Evolutionary conservation across 139 green algal species (phyloP), one percentile per base, ranked within the genome.

Genomic region (Chlorella sorokiniana): DNA sequence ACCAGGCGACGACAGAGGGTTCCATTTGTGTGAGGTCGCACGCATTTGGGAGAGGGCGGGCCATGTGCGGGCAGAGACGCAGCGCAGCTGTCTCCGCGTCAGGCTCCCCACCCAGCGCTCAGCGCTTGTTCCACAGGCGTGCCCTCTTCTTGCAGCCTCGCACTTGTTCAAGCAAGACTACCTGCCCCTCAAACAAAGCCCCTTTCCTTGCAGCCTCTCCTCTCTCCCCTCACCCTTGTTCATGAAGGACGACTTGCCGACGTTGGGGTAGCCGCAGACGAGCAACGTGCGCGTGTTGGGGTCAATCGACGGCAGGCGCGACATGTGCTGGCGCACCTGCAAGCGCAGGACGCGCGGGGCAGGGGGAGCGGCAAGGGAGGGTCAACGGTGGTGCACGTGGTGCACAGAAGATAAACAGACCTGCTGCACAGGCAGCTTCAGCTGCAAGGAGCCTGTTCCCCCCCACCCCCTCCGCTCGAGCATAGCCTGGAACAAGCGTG

Each of bases 221-320:
- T 38, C 67, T 38, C 38, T 4, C 1, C 33, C 4, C 86, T 54
- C 67, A 96, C 88, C 79, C 78, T 95, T 96, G 91, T 99, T 99
- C 92, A 99, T 97, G 90, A 99, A 97, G 85, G 77, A 93, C 61
- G 81, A 93, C 91, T 99, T 99, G 81, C 97, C 97, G 25, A 99
- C 97, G 86, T 99, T 99, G 78, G 97, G 97, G 89, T 99, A 99
- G 69, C 97, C 97, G 81, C 93, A 98, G 69, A 99, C 91, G 69
- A 99, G 91, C 70, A 99, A 89, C 20, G 95, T 97, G 86, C 97
- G 93, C 8, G 94, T 98, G 92, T 97, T 97, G 70, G 97, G 97
- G 91, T 99, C 97, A 79, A 99, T 99, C 79, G 91, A 94, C 2
- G 97, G 97, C 89, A 99, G 91, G 37, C 97, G 90, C 65, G 86